Conservation (phyloP, 345 rosid species). For the Pistacia integerrima region DNA sequence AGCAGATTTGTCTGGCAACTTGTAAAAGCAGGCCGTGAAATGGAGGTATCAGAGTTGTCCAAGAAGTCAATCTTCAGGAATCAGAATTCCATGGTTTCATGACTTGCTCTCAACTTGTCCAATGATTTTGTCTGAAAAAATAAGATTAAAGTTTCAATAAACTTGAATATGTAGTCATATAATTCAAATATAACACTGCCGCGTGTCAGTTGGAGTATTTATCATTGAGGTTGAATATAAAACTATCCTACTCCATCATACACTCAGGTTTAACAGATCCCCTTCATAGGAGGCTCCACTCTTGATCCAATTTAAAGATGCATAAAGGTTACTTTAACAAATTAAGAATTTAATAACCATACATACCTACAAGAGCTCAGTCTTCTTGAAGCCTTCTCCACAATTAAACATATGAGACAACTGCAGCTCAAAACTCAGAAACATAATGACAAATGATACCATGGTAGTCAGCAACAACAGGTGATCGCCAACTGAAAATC, state of each 20-base stretch:
- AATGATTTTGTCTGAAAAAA: conserved; percentile 7
- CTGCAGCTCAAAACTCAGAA: conserved; percentile 36
- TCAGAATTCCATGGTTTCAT: conserved; percentile 10
- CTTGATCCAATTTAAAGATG: neutral
- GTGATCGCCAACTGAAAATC: conserved; percentile 29
- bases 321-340: neutral
- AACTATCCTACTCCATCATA: neutral
- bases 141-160: neutral
- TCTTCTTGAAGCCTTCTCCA: conserved; percentile 15
- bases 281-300: neutral
- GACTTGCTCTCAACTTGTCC: conserved; percentile 18
- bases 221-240: neutral
- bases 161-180: neutral
- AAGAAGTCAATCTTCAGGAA: neutral
- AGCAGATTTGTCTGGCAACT: conserved; percentile 8
- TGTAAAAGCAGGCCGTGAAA: conserved; percentile 20
- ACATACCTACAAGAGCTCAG: conserved; percentile 42
- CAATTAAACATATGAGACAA: conserved; percentile 25
- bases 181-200: neutral
- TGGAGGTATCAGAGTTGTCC: conserved; percentile 16
- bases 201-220: neutral
- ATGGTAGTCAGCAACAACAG: conserved; percentile 15
- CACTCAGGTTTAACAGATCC: neutral
- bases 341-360: neutral
- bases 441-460: conserved; percentile 25